Evolutionary conservation across 2,329 filamentous ascomycete species (phyloP).

Genomic region (Pyricularia grisea): DNA sequence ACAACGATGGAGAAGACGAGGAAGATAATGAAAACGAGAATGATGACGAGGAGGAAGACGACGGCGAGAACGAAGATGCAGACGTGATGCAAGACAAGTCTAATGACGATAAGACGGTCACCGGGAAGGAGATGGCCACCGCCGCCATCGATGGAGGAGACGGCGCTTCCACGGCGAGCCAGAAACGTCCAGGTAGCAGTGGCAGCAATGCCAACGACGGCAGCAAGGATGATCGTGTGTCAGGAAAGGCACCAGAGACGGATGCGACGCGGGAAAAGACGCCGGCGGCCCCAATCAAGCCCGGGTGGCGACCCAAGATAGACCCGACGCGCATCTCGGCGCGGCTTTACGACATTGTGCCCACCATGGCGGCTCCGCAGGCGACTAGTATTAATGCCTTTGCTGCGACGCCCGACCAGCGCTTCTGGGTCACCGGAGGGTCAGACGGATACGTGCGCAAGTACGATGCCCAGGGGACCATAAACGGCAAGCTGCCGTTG

Average conservation of each 20-base stretch:
- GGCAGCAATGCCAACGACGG: neutral
- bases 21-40: slow-evolving; percentile 20
- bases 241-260: neutral
- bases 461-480: slow-evolving; percentile 90
- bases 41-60: slow-evolving; percentile 18
- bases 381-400: slow-evolving; percentile 93
- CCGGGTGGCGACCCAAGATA: slow-evolving; percentile 48
- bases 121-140: neutral
- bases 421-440: slow-evolving; percentile 90
- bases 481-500: slow-evolving; percentile 86
- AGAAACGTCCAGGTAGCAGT: neutral
- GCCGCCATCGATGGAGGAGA: neutral
- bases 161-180: neutral
- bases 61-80: slow-evolving; percentile 13
- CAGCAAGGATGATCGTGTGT: neutral
- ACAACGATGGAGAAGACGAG: slow-evolving; percentile 32
- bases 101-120: slow-evolving; percentile 6
- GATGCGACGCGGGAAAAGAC: neutral
- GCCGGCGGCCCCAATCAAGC: slow-evolving; percentile 6
- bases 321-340: slow-evolving; percentile 73
- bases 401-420: slow-evolving; percentile 83
- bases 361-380: slow-evolving; percentile 93
- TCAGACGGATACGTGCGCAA: slow-evolving; percentile 94
- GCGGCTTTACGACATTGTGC: slow-evolving; percentile 83
- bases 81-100: neutral